These are phyloP conservation scores for Marchantia paleacea DNA, from an alignment of 225 moss, liverwort and hornwort species.

Conservation along the genomic window DNA sequence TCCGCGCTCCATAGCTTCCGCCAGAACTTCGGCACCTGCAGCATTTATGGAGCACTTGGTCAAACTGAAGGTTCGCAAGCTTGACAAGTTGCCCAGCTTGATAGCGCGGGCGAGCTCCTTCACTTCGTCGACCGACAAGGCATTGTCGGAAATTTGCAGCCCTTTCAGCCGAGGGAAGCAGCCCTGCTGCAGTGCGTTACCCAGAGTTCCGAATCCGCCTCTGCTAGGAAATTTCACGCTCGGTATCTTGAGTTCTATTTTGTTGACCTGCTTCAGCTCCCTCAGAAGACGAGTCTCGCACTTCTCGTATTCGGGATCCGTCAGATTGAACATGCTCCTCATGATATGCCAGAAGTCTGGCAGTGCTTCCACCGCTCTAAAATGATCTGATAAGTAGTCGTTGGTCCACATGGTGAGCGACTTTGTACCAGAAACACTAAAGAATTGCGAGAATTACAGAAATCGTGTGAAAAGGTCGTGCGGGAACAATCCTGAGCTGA, in stretches of 20 bases:
- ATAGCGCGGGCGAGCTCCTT: neutral
- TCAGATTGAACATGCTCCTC: conserved; percentile 4
- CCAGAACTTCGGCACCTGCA: neutral
- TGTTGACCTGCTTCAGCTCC: conserved; percentile 1
- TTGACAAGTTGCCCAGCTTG: conserved; percentile 9
- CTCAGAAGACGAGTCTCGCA: neutral
- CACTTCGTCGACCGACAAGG: neutral
- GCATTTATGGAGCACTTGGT: neutral
- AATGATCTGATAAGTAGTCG: neutral
- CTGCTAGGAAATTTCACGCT: neutral
- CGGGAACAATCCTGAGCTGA: too few species aligned
- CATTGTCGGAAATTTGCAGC: conserved; percentile 1
- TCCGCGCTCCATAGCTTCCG: neutral
- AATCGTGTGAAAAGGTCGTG: too few species aligned
- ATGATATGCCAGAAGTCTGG: conserved; percentile 5
- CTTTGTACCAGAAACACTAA: too few species aligned
- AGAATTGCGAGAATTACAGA: too few species aligned
- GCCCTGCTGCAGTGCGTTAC: neutral
- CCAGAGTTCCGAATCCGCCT: neutral
- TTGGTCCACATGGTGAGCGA: too few species aligned
- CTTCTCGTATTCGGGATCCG: neutral
- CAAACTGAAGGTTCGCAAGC: neutral
- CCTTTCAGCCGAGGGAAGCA: neutral
- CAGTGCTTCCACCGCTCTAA: conserved; percentile 15
- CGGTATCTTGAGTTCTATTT: neutral